These are phyloP conservation scores for Stagonosporopsis chrysanthemi DNA, from an alignment of 2,329 filamentous ascomycete genomes.

Conservation along the genomic window DNA sequence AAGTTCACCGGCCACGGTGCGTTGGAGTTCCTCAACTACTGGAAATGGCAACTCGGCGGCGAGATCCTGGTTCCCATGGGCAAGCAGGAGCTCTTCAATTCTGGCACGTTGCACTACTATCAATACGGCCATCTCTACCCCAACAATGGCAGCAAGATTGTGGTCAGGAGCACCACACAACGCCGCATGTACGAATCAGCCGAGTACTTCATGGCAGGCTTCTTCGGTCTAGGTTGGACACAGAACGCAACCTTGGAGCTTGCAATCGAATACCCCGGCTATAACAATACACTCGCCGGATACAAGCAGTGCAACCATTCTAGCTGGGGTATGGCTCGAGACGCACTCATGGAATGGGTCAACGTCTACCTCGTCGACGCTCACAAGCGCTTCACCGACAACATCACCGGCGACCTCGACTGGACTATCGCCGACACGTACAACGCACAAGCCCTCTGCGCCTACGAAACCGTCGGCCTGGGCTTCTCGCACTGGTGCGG, in stretches of 20 bases:
- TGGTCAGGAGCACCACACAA: slow-evolving; percentile 77
- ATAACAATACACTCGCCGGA: slow-evolving; percentile 76
- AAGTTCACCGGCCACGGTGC: slow-evolving; percentile 65
- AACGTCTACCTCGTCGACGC: slow-evolving; percentile 71
- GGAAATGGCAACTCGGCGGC: slow-evolving; percentile 72
- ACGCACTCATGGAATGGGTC: slow-evolving; percentile 67
- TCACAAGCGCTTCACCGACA: slow-evolving; percentile 64
- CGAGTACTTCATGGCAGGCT: slow-evolving; percentile 80
- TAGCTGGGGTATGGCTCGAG: slow-evolving; percentile 54
- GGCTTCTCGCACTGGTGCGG: slow-evolving; percentile 78
- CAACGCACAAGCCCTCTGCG: slow-evolving; percentile 75
- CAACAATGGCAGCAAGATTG: slow-evolving; percentile 74
- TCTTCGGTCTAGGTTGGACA: slow-evolving; percentile 78
- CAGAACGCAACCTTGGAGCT: slow-evolving; percentile 76
- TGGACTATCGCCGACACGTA: slow-evolving; percentile 52
- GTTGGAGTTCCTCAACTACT: slow-evolving; percentile 72
- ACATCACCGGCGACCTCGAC: slow-evolving; percentile 54
- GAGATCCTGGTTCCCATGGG: slow-evolving; percentile 78
- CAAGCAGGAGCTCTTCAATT: slow-evolving; percentile 75
- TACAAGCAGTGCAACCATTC: slow-evolving; percentile 72
- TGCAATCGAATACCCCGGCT: slow-evolving; percentile 69
- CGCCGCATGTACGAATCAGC: slow-evolving; percentile 79
- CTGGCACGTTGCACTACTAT: slow-evolving; percentile 74
- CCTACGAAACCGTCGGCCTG: slow-evolving; percentile 79
- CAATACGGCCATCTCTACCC: slow-evolving; percentile 73